Evolutionary conservation across 1,284 basidiomycete genomes (phyloP), one percentile per base, ranked within the genome.

Genomic region (Macrocystidia cucumis): DNA sequence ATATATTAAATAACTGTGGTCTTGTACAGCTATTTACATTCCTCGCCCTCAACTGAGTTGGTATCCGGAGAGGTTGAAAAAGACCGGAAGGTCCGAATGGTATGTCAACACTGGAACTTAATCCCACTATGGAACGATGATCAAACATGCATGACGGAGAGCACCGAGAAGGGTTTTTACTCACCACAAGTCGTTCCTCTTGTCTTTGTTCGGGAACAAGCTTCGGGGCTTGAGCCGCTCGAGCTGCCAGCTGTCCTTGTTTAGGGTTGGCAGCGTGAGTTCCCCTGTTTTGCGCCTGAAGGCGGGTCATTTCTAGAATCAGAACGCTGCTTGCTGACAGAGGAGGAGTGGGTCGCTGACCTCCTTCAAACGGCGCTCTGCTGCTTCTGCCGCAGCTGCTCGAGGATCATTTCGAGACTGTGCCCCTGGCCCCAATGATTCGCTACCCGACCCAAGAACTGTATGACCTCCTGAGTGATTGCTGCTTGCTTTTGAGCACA

Each of bases 321-420:
- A 39, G 35, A 33, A 38, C 32, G 34, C 35, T 33, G 34, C 34
- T 41, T 30, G 9, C 16, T n/a, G n/a, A n/a, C n/a, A n/a, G n/a
- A n/a, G n/a, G n/a, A 23, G 19, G 13, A 42, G 26, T 39, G 38
- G 38, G 36, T 32, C 34, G 61, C 77, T 56, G 46, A 83, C 80
- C 53, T 67, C 67, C 58, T 77, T 65, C 53, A 70, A 45, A 48
- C 81, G 65, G 50, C 69, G 67, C 55, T 85, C 82, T 40, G 81
- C 81, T 38, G 81, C 81, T 52, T 72, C 74, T 48, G 78, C 75
- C 41, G 78, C 75, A 46, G 80, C 81, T 28, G 59, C 52, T 49
- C 79, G 71, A 50, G 69, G 66, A 62, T 78, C 61, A 34, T 50
- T 52, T 39, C 47, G 56, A 43, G 57, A 46, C 47, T 47, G 40